Percentiles rank a stretch among this genome's conserved stretches.
Conservation (phyloP, 805 yeast species). For the Hanseniaspora hatyaiensis region DNA sequence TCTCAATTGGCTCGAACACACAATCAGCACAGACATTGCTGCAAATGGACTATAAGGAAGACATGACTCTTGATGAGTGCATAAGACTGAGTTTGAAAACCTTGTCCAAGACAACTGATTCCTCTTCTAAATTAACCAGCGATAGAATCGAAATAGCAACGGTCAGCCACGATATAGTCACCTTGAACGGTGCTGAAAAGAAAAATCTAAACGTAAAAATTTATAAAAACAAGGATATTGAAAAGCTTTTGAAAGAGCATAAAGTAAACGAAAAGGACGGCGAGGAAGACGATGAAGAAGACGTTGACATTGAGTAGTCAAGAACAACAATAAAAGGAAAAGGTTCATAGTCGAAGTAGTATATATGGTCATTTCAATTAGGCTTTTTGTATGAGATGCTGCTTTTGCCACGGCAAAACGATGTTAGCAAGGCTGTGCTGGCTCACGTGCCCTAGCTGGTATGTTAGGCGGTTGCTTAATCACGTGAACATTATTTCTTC, state of each 20-base stretch:
- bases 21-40: conserved; percentile 90
- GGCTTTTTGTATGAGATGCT: too few species aligned
- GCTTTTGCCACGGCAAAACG: too few species aligned
- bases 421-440: too few species aligned
- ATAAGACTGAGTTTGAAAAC: conserved; percentile 82
- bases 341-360: too few species aligned
- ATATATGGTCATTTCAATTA: too few species aligned
- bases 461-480: too few species aligned
- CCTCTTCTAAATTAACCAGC: conserved; percentile 59
- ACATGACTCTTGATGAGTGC: conserved; percentile 60
- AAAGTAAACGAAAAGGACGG: conserved; percentile 56
- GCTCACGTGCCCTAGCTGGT: too few species aligned
- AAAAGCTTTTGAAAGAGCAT: conserved; percentile 53
- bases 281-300: conserved; percentile 26
- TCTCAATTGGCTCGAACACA: conserved; percentile 90
- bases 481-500: too few species aligned
- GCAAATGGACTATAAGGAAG: conserved; percentile 89
- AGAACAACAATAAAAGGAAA: too few species aligned
- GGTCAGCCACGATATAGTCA: conserved; percentile 33
- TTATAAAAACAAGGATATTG: conserved; percentile 72
- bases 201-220: conserved; percentile 55
- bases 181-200: conserved; percentile 20
- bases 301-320: conserved; percentile 4
- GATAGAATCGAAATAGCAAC: conserved; percentile 93
- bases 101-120: conserved; percentile 85